These are phyloP conservation scores for Sesbania bispinosa DNA, from an alignment of 306 rosid genomes.

Conservation along the genomic window DNA sequence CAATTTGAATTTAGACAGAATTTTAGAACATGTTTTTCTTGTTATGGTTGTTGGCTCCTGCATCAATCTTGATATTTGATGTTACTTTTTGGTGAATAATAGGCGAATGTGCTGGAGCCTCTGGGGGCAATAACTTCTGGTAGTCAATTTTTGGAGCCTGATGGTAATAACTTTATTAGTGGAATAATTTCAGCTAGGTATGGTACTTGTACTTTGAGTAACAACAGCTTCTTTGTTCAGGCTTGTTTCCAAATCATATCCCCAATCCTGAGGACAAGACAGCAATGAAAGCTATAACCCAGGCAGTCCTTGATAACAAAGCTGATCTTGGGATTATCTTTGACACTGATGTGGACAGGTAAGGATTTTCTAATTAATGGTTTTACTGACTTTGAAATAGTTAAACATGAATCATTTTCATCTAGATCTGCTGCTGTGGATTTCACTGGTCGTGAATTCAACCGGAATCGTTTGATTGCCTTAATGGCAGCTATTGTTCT, in stretches of 20 bases:
- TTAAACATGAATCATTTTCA: slow-evolving; percentile 2
- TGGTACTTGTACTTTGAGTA: slow-evolving; percentile 3
- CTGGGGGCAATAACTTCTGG: slow-evolving; percentile 88
- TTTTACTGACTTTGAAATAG: slow-evolving; percentile 20
- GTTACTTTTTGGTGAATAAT: slow-evolving; percentile 30
- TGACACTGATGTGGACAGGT: slow-evolving; percentile 97
- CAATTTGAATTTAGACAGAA: not conserved
- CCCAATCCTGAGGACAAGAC: slow-evolving; percentile 98
- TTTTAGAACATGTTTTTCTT: not conserved
- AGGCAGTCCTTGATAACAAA: slow-evolving; percentile 83
- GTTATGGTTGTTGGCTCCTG: slow-evolving; percentile 21
- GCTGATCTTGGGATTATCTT: slow-evolving; percentile 98
- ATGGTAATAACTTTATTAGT: slow-evolving; percentile 57
- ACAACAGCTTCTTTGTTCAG: slow-evolving; percentile 39
- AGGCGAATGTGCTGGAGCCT: slow-evolving; percentile 96
- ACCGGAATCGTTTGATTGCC: slow-evolving; percentile 90
- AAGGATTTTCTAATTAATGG: slow-evolving; percentile 15
- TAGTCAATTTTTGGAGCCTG: slow-evolving; percentile 99
- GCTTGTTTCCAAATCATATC: slow-evolving; percentile 93
- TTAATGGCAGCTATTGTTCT: slow-evolving; percentile 94
- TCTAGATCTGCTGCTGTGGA: slow-evolving; percentile 99
- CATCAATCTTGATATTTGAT: slow-evolving; percentile 4
- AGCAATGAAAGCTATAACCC: slow-evolving; percentile 92
- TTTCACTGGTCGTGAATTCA: slow-evolving; percentile 77
- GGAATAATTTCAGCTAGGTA: slow-evolving; percentile 14